phyloP scores from a whole-genome alignment of 192 early-diverging fungal species.

The Thamnidium elegans region DNA sequence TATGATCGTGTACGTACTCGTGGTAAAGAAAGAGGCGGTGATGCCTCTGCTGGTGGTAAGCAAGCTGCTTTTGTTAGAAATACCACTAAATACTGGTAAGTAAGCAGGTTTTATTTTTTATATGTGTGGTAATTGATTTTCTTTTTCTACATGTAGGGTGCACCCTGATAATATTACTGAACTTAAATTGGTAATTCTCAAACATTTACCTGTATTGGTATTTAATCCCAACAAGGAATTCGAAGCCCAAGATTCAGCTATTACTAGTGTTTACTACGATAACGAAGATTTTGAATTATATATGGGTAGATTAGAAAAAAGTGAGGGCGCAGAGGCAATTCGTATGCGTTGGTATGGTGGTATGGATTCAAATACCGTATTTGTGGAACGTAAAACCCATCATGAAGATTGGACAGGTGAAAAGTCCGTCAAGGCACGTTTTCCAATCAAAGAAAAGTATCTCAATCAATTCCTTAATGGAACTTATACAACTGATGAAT shows the following conservation, averaged over 20 bases:
- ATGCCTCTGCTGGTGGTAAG: conserved; percentile 50
- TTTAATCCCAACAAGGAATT: conserved; percentile 81
- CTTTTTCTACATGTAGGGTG: conserved; percentile 45
- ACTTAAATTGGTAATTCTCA: conserved; percentile 89
- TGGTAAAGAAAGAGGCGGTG: conserved; percentile 60
- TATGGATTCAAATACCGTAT: conserved; percentile 82
- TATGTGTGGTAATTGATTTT: neutral
- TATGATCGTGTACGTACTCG: conserved; percentile 80
- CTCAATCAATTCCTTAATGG: conserved; percentile 87
- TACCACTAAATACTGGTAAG: conserved; percentile 95
- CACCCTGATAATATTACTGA: conserved; percentile 97
- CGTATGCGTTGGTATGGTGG: conserved; percentile 97
- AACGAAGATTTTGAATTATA: conserved; percentile 95
- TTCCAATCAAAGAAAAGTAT: conserved; percentile 95
- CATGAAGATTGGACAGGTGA: conserved; percentile 98
- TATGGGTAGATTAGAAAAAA: conserved; percentile 86
- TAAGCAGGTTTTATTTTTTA: neutral
- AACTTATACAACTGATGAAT: conserved; percentile 71
- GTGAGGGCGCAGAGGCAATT: conserved; percentile 90
- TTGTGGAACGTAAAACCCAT: conserved; percentile 98
- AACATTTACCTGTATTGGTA: conserved; percentile 91
- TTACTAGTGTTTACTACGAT: conserved; percentile 95
- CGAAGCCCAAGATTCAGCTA: conserved; percentile 79
- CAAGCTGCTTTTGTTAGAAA: conserved; percentile 84
- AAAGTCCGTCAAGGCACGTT: conserved; percentile 90